A percentile compares a stretch with the other conserved stretches of the same genome.
Conservation (phyloP, 495 filamentous ascomycete species). For the Neurospora cerealis region DNA sequence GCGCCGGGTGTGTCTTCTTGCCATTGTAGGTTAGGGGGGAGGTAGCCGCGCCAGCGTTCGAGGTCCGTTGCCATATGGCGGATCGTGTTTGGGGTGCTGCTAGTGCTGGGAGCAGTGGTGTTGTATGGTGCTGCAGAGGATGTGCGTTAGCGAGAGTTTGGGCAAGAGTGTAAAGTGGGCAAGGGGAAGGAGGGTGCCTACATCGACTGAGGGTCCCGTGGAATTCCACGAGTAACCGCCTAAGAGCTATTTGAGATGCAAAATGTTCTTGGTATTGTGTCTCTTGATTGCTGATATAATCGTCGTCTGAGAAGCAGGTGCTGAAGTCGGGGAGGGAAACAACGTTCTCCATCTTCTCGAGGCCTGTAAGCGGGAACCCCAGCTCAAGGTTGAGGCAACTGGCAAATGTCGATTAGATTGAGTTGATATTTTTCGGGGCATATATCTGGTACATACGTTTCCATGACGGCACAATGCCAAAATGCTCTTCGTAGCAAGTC, state of each 20-base stretch:
- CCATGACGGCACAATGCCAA: slow-evolving; percentile 50
- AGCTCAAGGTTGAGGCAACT: slow-evolving; percentile 46
- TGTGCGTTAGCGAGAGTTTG: not conserved
- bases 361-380: slow-evolving; percentile 42
- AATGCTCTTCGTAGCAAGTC: slow-evolving; percentile 45
- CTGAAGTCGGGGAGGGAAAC: slow-evolving; percentile 45
- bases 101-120: not conserved
- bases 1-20: slow-evolving; percentile 37
- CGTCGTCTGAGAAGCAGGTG: slow-evolving; percentile 33
- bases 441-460: slow-evolving; percentile 32
- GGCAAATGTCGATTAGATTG: not conserved
- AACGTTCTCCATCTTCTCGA: slow-evolving; percentile 37
- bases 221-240: slow-evolving; percentile 40
- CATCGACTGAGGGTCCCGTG: slow-evolving; percentile 40
- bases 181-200: slow-evolving; percentile 13
- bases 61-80: slow-evolving; percentile 40
- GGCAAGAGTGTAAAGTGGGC: not conserved
- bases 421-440: not conserved
- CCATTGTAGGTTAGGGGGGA: slow-evolving; percentile 45
- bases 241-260: slow-evolving; percentile 47
- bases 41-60: slow-evolving; percentile 44
- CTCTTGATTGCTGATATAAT: slow-evolving; percentile 38
- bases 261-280: slow-evolving; percentile 47
- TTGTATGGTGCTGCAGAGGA: slow-evolving; percentile 1
- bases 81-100: slow-evolving; percentile 22